Conservation (phyloP, 345 rosid genomes). For the Salix caprea region DNA sequence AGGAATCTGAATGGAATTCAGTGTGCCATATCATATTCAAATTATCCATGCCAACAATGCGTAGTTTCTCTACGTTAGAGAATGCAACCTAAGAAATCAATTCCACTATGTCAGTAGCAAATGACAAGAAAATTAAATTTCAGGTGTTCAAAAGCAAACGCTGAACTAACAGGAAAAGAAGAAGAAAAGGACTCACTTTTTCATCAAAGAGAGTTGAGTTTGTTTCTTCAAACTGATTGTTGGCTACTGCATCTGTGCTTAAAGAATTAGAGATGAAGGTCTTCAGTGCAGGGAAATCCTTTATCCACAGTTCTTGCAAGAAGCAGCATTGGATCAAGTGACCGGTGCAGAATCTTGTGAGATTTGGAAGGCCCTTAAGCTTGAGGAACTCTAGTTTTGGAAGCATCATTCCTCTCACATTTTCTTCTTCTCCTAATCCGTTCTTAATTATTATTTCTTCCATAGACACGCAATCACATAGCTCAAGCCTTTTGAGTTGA, state of each 20-base stretch:
- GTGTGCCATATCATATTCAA: no score
- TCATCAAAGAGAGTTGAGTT: not conserved
- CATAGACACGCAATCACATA: not conserved
- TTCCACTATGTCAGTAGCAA: no score
- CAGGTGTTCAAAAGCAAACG: no score
- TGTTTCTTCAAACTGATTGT: not conserved
- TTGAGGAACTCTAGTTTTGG: not conserved
- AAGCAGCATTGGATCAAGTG: not conserved
- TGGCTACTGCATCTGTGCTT: not conserved
- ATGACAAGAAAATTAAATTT: no score
- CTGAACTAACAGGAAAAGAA: not conserved
- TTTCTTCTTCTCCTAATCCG: not conserved
- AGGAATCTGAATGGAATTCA: no score
- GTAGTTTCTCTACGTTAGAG: no score
- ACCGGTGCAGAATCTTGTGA: not conserved
- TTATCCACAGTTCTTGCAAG: not conserved
- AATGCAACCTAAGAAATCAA: no score
- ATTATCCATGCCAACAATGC: no score
- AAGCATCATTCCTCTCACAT: not conserved
- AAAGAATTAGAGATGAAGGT: not conserved
- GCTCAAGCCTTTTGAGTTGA: not conserved
- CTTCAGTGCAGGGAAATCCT: not conserved
- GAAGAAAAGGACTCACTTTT: not conserved
- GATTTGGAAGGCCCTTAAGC: slow-evolving; percentile 1
- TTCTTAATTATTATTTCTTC: not conserved